Base-by-base conservation (phyloP, 228 moss, liverwort and hornwort species). In the Sphagnum magellanicum region DNA sequence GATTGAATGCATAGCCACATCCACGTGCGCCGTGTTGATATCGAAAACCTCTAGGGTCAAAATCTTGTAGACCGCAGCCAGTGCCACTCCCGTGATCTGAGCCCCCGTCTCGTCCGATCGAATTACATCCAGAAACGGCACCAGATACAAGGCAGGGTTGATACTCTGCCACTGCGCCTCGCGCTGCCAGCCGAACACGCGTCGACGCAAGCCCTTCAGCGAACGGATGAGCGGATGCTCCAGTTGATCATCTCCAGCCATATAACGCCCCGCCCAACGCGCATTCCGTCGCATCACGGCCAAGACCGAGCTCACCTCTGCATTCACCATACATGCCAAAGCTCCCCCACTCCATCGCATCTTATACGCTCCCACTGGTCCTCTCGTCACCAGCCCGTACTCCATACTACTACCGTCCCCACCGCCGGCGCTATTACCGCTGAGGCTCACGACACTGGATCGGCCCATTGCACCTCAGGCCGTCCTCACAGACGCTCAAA, bases 31-130 rank as follows among this genome's bases (percentile, higher is more conserved):
- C 1, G 98, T 98, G 68, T 77, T 86, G 14, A 82, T 74, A 76
- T 89, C 89, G 59, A 98, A 87, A 74, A 98, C 87, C 60, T 92
- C 92, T 74, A 94, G 64, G 50, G 92, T 90, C 59, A 98, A 77
- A 77, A 98, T 88, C 90, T 94, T 98, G 32, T 92, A 94, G 11
- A 98, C 94, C 0, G 94, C 94, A 50, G 94, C 90, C 52, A 98
- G 81, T 46, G 98, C 98, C 67, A 94, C 94, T 15, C 98, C 98
- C 4, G 98, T 98, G 70, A 98, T 98, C 83, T 90, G 94, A 60
- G 98, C 98, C 60, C 98, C 98, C 7, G 98, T 98, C 74, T 98
- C 98, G 58, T 93, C 98, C 59, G 98, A 98, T 75, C 98, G 90
- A 77, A 94, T 94, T 10, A 98, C 98, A 50, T 98, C 98, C 66